A percentile compares a stretch with the other conserved stretches of the same genome.
phyloP scores from a whole-genome alignment of 2,329 filamentous ascomycete species.

The Ceratocystis cubensis region DNA sequence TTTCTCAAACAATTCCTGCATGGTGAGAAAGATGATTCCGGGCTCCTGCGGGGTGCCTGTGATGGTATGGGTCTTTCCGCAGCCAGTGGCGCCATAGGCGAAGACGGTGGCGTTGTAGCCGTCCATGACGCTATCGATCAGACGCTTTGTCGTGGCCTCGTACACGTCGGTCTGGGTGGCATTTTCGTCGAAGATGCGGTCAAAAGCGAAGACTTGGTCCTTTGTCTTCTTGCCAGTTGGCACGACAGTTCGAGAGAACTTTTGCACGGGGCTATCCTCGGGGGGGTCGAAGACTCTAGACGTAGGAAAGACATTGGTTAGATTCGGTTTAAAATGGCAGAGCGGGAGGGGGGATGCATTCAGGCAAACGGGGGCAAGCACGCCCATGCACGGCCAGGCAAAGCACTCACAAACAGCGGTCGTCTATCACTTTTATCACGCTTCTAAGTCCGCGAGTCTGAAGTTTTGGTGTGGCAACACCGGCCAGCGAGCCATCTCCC shows the following conservation, averaged over 20 bases:
- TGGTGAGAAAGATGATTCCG: constrained; percentile 96
- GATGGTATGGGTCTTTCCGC: constrained; percentile 97
- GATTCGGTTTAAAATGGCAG: too few relatives aligned
- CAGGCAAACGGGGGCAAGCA: too few relatives aligned
- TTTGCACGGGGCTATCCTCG: constrained; percentile 83
- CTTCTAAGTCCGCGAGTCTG: constrained; percentile 75
- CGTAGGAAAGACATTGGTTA: neutral
- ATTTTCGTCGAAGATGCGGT: constrained; percentile 93
- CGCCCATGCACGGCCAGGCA: neutral
- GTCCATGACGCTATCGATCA: constrained; percentile 91
- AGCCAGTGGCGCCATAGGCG: constrained; percentile 93
- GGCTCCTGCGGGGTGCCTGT: constrained; percentile 83
- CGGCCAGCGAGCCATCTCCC: constrained; percentile 93
- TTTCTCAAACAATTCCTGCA: constrained; percentile 97
- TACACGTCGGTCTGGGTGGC: constrained; percentile 87
- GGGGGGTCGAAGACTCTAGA: constrained; percentile 91
- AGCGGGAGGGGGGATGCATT: too few relatives aligned
- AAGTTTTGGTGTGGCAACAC: constrained; percentile 69
- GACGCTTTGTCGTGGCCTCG: constrained; percentile 73
- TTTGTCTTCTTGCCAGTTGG: constrained; percentile 84
- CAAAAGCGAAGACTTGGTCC: constrained; percentile 94
- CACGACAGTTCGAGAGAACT: constrained; percentile 70
- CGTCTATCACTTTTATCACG: constrained; percentile 92
- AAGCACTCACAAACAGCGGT: constrained; percentile 76
- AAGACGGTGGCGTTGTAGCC: constrained; percentile 99